A percentile compares a stretch with the other conserved stretches of the same genome.
These are phyloP conservation scores for Aspergillus luchuensis DNA, from an alignment of 2,329 filamentous ascomycete species.

Conservation along the genomic window DNA sequence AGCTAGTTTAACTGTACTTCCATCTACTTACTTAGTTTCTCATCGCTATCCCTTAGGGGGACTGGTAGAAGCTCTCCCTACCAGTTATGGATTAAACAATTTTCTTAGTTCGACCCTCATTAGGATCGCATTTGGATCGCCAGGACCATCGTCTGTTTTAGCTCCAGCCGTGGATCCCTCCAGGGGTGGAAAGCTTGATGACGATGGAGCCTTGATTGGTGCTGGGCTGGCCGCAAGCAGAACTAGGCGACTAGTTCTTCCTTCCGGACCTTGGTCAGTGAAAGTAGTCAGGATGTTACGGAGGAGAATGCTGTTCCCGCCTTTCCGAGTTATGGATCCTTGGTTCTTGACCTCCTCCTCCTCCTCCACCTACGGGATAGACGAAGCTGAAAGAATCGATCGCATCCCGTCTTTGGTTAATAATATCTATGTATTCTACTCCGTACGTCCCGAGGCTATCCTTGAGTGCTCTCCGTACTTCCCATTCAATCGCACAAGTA, in stretches of 20 bases:
- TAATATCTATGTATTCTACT: too few relatives aligned
- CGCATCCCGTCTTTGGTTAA: too few relatives aligned
- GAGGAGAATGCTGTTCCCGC: neutral
- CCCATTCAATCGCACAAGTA: too few relatives aligned
- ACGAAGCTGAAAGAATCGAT: too few relatives aligned
- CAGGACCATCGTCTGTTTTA: constrained; percentile 6
- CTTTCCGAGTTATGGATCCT: neutral
- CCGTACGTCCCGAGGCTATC: too few relatives aligned
- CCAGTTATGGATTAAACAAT: neutral
- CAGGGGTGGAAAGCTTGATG: constrained; percentile 7
- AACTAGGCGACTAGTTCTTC: neutral
- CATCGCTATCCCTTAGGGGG: too few relatives aligned
- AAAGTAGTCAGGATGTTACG: neutral
- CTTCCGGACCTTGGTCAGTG: constrained; percentile 9
- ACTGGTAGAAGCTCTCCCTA: neutral
- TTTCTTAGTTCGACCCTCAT: neutral
- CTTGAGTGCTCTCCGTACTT: too few relatives aligned
- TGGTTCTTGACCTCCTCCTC: too few relatives aligned
- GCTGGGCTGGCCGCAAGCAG: neutral
- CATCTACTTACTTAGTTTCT: too few relatives aligned
- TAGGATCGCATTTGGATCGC: constrained; percentile 1
- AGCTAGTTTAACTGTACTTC: too few relatives aligned
- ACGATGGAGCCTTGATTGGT: constrained; percentile 7
- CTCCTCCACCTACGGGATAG: too few relatives aligned
- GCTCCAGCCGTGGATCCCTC: constrained; percentile 6